phyloP scores from a whole-genome alignment of 2,329 filamentous ascomycete genomes.

The Colletotrichum cereale region DNA sequence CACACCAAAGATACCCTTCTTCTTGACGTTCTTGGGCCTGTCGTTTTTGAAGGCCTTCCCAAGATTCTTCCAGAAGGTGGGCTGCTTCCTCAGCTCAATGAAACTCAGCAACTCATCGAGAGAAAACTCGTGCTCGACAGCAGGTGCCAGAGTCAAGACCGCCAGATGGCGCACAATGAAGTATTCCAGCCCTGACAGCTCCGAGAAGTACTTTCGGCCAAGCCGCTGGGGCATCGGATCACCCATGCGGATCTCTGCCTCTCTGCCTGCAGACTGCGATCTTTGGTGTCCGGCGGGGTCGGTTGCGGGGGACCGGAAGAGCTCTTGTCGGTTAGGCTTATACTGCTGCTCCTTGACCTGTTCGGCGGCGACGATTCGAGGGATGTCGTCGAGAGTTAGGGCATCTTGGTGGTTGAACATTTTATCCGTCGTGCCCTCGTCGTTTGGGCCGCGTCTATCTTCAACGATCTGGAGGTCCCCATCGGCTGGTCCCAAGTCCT shows the following conservation, averaged over 20 bases:
- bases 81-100: conserved; percentile 89
- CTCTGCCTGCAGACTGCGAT: conserved; percentile 68
- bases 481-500: conserved; percentile 65
- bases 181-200: conserved; percentile 94
- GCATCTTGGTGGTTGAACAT: conserved; percentile 93
- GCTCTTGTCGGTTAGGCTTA: conserved; percentile 78
- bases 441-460: conserved; percentile 72
- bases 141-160: conserved; percentile 92
- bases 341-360: conserved; percentile 89
- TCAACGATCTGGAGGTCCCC: conserved; percentile 82
- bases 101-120: conserved; percentile 92
- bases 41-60: conserved; percentile 96
- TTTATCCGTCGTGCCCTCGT: conserved; percentile 79
- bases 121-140: conserved; percentile 91
- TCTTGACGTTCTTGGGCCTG: conserved; percentile 81
- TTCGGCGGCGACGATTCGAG: conserved; percentile 93
- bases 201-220: conserved; percentile 91
- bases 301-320: conserved; percentile 67
- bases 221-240: conserved; percentile 68
- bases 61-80: conserved; percentile 98
- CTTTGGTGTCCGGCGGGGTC: conserved; percentile 75
- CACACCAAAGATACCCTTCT: conserved; percentile 95
- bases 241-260: conserved; percentile 62
- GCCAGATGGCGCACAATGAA: conserved; percentile 97
- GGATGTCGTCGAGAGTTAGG: conserved; percentile 94